Conservation (phyloP, 75 land plant genomes). For the Sequoia sempervirens region DNA sequence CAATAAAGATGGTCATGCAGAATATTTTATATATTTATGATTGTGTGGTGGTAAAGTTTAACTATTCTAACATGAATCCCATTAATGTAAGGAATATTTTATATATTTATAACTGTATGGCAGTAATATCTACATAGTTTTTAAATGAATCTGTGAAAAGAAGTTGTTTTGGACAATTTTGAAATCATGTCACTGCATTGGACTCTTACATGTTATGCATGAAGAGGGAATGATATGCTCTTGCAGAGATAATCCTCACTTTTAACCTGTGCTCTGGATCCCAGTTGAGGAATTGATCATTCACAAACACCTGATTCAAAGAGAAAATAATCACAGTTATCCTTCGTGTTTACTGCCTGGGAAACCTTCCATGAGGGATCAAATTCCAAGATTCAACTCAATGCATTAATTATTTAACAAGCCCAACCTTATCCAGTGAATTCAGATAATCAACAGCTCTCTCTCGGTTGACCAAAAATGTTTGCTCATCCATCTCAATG, state of each 20-base stretch:
- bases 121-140: slow-evolving; percentile 12
- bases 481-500: slow-evolving; percentile 47
- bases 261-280: slow-evolving; percentile 40
- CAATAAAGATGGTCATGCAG: no score
- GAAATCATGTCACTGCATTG: background rate
- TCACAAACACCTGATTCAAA: slow-evolving; percentile 34
- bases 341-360: background rate
- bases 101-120: background rate
- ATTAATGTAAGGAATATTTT: background rate
- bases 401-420: background rate
- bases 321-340: background rate
- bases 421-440: slow-evolving; percentile 35
- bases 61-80: no score
- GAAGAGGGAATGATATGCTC: slow-evolving; percentile 46
- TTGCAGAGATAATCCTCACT: slow-evolving; percentile 46
- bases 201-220: slow-evolving; percentile 45
- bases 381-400: background rate
- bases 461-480: slow-evolving; percentile 47
- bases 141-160: no score
- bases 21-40: no score
- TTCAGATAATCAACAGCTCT: slow-evolving; percentile 45
- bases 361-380: background rate
- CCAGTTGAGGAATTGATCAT: slow-evolving; percentile 51
- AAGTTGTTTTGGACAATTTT: background rate
- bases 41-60: no score